Evolutionary conservation across 2,329 filamentous ascomycete species (phyloP), one percentile per base, ranked within the genome.

Genomic region (Alternaria alternata): DNA sequence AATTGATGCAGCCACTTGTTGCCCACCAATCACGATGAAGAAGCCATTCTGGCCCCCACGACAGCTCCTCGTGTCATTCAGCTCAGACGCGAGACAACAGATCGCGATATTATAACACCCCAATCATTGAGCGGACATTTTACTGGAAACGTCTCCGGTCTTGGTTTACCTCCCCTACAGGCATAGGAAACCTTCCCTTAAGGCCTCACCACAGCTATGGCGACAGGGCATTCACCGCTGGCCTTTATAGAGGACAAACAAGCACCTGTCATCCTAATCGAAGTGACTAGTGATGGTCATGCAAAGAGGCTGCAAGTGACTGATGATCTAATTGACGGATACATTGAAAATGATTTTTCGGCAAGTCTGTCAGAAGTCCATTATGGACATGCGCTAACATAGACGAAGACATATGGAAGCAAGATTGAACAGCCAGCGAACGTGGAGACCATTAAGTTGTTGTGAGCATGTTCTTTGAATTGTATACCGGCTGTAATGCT

Each of bases 271-370:
- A 26, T 3, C 12, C 32, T 57, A 11, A 53, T 57, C 5, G 54
- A 57, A 18, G 32, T 53, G 6, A 26, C 38, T 8, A 57, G 47
- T 18, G 30, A 44, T 12, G 54, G 54, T 0, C 51, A 16, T 24
- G n/a, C 48, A 32, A 34, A 18, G 20, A 52, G 48, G 7, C 18
- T 20, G 9, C 28, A 57, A 12, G 47, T 57, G 4, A 57, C 30
- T 20, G 41, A 52, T 7, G 41, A 28, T 3, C 41, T 53, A 11
- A 30, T 57, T 6, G 47, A 57, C 18, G 14, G 20, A 14, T 57
- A 57, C 14, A 57, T 57, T 18, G 47, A 57, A 30, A 43, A 53
- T 14, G 54, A 53, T 8, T 57, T 44, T 20, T 26, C 34, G 41
- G 11, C 24, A 53, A 28, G 41, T 11, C 7, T 4, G 12, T 30